Evolutionary conservation across 2,329 filamentous ascomycete species (phyloP).

Genomic region (Aspergillus eucalypticola): DNA sequence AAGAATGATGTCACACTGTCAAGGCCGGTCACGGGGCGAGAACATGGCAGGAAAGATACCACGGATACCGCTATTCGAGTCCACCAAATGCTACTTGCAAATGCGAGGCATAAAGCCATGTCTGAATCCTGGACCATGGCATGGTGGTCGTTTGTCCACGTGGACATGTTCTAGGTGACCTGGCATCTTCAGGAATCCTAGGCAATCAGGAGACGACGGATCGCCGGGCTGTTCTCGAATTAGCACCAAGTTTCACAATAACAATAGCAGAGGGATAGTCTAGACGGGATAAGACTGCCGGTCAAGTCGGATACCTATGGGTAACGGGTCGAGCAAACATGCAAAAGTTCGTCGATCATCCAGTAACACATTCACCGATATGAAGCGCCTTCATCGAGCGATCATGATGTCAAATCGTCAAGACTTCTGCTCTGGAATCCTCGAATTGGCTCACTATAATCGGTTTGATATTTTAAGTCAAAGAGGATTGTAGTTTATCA

Average conservation of each 20-base stretch:
- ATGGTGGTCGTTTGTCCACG: slow-evolving; percentile 1
- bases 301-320: no score
- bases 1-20: slow-evolving; percentile 7
- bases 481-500: background rate
- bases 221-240: background rate
- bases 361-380: background rate
- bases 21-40: background rate
- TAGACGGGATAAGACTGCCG: no score
- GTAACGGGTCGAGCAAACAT: background rate
- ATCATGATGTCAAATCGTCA: background rate
- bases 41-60: background rate
- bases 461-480: no score
- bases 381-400: background rate
- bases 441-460: no score
- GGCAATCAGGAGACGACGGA: background rate
- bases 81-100: background rate
- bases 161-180: background rate
- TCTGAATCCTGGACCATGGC: background rate
- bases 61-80: background rate
- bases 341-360: background rate
- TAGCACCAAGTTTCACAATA: background rate
- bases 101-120: background rate
- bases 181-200: background rate
- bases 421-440: background rate
- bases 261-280: background rate